These are phyloP conservation scores for Calonectria montana DNA, from an alignment of 2,329 filamentous ascomycete genomes.

Conservation along the genomic window DNA sequence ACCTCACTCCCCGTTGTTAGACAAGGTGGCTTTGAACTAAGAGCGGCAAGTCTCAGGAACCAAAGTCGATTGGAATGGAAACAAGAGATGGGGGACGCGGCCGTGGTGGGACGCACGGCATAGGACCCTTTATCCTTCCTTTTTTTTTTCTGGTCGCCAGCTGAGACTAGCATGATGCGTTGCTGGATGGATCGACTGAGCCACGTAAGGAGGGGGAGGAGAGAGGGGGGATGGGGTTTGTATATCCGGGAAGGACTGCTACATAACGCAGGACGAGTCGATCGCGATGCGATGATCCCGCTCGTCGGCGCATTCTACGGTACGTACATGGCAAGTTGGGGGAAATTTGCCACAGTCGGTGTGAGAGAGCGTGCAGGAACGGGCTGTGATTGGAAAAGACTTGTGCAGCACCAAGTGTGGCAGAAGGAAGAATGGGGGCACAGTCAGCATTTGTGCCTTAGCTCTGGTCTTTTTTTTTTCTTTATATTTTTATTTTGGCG, in stretches of 20 bases:
- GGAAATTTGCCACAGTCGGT: not conserved
- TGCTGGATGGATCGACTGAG: constrained; percentile 8
- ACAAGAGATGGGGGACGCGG: not conserved
- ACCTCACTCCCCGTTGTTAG: not conserved
- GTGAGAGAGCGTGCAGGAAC: not conserved
- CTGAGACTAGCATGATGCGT: constrained; percentile 1
- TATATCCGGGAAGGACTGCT: not conserved
- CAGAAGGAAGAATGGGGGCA: not conserved
- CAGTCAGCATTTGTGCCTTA: not conserved
- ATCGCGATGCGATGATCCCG: not conserved
- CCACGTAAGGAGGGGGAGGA: not conserved
- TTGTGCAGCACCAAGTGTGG: not conserved
- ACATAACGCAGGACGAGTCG: not conserved
- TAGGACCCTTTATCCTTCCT: not conserved
- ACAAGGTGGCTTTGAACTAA: not conserved
- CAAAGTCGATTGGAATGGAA: not conserved
- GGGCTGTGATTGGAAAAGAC: not conserved
- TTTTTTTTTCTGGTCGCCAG: not conserved
- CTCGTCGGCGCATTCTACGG: not conserved
- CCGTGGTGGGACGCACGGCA: not conserved
- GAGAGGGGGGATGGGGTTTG: not conserved
- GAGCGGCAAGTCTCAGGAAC: constrained; percentile 7
- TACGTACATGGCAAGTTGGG: too few relatives aligned
- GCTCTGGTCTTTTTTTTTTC: too few relatives aligned
- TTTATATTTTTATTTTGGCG: not conserved